Base-by-base conservation (phyloP, 163 green algal genomes). In the Scenedesmus sp. region DNA sequence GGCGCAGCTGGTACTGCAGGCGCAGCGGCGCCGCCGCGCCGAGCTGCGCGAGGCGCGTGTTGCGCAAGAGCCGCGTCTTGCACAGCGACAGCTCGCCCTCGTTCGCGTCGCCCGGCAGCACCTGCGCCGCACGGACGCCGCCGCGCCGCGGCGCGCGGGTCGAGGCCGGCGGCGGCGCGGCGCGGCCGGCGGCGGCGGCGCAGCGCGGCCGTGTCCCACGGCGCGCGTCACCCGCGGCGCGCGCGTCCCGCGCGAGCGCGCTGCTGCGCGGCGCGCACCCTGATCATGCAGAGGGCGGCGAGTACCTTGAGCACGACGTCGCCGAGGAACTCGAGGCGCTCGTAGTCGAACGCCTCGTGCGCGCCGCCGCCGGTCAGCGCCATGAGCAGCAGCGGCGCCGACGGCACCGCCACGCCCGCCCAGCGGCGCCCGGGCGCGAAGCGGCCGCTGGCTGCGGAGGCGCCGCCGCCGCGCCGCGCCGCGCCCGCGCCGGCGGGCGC, bases 241-340 rank as follows among this genome's bases (percentile, higher is more conserved):
- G 39, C 39, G 10, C 39, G 10, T 10, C 7, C 39, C 6, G 10
- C 39, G 39, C 10, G 39, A 47, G 39, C 39, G 39, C 39, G 39
- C 39, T 47, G 39, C 39, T 47, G 39, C 39, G 39, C 39, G 7
- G 10, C 14, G 28, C 67, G 22, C 51, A 77, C 69, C 69, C 42
- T n/a, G 28, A 81, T 29, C 62, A 75, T 7, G 34, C 20, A 60
- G 28, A 36, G 29, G 36, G 9, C 39, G 33, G 74, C 54, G 34
- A 75, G 39, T 6, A 60, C 28, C 63, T 81, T 81, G 63, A 81
- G 74, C 45, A 81, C 51, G 0, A 81, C 74, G 34, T 81, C 74
- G 3, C 74, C 74, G 50, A 81, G 48, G 47, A 75, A 81, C 62
- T 81, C 60, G 31, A 75, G 20, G 29, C 50, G 29, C 50, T 81